Evolutionary conservation across 805 yeast genomes (phyloP).

Genomic region (Cyberlindnera maritima): DNA sequence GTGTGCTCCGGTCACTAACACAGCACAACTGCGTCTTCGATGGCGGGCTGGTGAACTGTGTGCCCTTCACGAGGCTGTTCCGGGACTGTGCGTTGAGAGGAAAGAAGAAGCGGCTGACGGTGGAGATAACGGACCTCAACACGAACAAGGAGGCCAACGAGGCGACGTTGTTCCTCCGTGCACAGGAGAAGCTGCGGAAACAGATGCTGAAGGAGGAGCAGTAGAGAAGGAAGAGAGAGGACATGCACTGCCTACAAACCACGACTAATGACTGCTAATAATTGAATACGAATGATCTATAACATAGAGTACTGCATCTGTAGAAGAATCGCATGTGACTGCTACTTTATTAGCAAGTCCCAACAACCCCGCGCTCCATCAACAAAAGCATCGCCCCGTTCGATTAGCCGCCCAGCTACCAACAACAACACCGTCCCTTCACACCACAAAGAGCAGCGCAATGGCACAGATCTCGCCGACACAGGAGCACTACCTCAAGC

Average conservation of each 20-base stretch:
- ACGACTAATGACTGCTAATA: neutral
- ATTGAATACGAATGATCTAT: too few relatives aligned
- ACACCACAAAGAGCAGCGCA: too few relatives aligned
- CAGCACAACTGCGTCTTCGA: constrained; percentile 49
- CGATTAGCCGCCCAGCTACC: too few relatives aligned
- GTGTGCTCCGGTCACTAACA: constrained; percentile 38
- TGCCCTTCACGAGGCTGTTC: constrained; percentile 48
- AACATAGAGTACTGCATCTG: too few relatives aligned
- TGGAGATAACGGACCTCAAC: constrained; percentile 37
- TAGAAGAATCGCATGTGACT: too few relatives aligned
- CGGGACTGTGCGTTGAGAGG: constrained; percentile 36
- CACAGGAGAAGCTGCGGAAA: constrained; percentile 7
- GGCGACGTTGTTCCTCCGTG: constrained; percentile 10
- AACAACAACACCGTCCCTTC: too few relatives aligned
- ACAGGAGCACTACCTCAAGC: constrained; percentile 85
- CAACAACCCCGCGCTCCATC: neutral
- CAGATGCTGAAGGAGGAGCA: neutral
- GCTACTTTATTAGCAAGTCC: too few relatives aligned
- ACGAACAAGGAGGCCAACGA: constrained; percentile 31
- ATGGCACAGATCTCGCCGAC: constrained; percentile 42
- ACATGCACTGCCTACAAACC: too few relatives aligned
- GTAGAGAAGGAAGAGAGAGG: too few relatives aligned
- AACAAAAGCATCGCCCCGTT: neutral
- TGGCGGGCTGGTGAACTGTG: constrained; percentile 41
- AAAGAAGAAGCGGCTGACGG: constrained; percentile 23